Percentiles rank a stretch among this genome's conserved stretches.
Evolutionary conservation across 1,139 yeast genomes (phyloP).

Genomic region (Suhomyces guaymorum): DNA sequence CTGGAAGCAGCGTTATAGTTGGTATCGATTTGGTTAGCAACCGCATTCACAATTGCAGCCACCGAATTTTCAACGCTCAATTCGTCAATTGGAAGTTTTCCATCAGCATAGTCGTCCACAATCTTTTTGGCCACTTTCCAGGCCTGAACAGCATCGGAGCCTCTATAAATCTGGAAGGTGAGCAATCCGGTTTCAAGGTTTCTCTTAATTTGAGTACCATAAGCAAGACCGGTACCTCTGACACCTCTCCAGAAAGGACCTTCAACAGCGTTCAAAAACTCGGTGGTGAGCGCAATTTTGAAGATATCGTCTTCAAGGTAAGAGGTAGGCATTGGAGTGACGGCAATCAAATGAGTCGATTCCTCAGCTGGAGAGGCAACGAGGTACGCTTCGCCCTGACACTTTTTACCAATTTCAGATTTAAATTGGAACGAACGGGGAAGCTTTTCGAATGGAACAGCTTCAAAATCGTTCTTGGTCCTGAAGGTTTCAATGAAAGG

Average conservation of each 20-base stretch:
- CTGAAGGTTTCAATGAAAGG: constrained; percentile 32
- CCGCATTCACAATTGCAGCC: constrained; percentile 67
- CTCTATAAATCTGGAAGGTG: constrained; percentile 71
- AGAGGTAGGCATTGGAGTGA: constrained; percentile 64
- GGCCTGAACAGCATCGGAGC: constrained; percentile 78
- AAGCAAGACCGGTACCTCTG: constrained; percentile 93
- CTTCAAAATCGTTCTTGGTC: background rate
- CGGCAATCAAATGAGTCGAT: constrained; percentile 69
- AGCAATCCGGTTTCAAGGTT: constrained; percentile 69
- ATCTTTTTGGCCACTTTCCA: constrained; percentile 66
- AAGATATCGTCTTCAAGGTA: constrained; percentile 69
- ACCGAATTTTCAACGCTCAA: constrained; percentile 69
- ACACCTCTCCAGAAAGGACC: constrained; percentile 98
- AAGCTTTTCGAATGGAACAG: constrained; percentile 26
- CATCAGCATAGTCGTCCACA: constrained; percentile 61
- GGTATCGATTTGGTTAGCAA: constrained; percentile 68
- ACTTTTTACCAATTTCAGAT: constrained; percentile 56
- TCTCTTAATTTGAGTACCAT: constrained; percentile 71
- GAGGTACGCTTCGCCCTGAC: constrained; percentile 59
- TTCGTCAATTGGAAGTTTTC: constrained; percentile 54
- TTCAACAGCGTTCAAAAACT: constrained; percentile 81
- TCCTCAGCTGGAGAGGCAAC: constrained; percentile 85
- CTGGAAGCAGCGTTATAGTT: constrained; percentile 61
- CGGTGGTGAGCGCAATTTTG: constrained; percentile 71
- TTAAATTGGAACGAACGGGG: constrained; percentile 60